Evolutionary conservation across 2,329 filamentous ascomycete genomes (phyloP), one percentile per base, ranked within the genome.

Genomic region (Beauveria sp.): DNA sequence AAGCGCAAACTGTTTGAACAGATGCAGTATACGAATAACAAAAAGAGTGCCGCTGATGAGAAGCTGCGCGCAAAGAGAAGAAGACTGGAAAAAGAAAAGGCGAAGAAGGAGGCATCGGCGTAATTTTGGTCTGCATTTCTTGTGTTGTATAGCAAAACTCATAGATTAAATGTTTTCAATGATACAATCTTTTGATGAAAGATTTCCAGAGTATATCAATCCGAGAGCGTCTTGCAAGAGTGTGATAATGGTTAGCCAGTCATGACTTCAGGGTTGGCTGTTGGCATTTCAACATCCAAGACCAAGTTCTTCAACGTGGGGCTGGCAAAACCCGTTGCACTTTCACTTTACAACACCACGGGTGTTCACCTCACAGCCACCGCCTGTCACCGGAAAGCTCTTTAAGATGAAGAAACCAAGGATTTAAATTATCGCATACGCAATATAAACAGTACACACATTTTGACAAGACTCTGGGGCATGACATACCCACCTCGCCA

Each of bases 1-100:
- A 99, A 97, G 86, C 84, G 94, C 70, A 97, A 97, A 86, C 79
- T 97, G 70, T 89, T 93, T 67, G 94, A 97, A 80, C 94, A 97
- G 80, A 99, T 99, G 91, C 83, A 92, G 71, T 96, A 96, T 77
- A 92, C 87, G 64, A 96, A 97, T 76, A 92, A 88, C 77, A 92
- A 94, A 83, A 90, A 91, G 80, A 93, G 93, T 67, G 89, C 86
- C 28, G 91, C 96, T 78, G 90, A 93, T 53, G 89, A 93, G 79
- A 90, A 88, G 77, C 78, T 99, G 73, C 84, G 92, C 67, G 84
- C 82, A 61, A 99, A 99, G 88, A 86, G 91, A 76, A 90, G 94
- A 77, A 96, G 86, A 83, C 75, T 97, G 64, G 94, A 97, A 77
- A 92, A 80, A 73, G 74, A 81, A 73, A 73, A 75, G 72, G 74